Conservation (phyloP, 176 grass and related monocot genomes). For the Poa pratensis region DNA sequence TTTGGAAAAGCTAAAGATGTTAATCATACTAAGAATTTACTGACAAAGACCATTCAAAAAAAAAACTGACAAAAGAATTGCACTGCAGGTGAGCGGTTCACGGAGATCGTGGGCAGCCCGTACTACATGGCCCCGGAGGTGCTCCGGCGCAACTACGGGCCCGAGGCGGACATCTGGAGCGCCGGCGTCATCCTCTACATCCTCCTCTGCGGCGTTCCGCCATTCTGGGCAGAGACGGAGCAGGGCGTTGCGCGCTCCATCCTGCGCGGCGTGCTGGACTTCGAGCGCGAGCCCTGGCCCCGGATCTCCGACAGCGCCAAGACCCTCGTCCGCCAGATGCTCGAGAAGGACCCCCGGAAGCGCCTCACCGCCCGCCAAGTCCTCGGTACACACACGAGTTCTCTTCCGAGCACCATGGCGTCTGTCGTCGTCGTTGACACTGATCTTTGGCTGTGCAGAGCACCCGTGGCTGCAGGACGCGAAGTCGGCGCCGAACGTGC, state of each 20-base stretch:
- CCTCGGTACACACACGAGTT: slow-evolving; percentile 39
- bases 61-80: too few species aligned
- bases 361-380: slow-evolving; percentile 74
- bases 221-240: slow-evolving; percentile 77
- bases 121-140: slow-evolving; percentile 80
- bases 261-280: slow-evolving; percentile 59
- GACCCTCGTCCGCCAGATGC: slow-evolving; percentile 71
- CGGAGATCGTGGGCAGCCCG: slow-evolving; percentile 71
- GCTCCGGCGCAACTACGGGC: slow-evolving; percentile 56
- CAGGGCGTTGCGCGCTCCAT: slow-evolving; percentile 78
- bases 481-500: slow-evolving; percentile 56
- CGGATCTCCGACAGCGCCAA: slow-evolving; percentile 73
- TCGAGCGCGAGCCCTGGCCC: slow-evolving; percentile 66
- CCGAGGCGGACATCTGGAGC: slow-evolving; percentile 69
- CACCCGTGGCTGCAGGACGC: slow-evolving; percentile 83
- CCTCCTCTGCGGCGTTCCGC: slow-evolving; percentile 65
- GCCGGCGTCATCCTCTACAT: slow-evolving; percentile 74
- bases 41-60: too few species aligned
- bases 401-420: neutral
- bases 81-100: slow-evolving; percentile 55
- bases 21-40: too few species aligned
- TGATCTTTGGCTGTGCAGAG: slow-evolving; percentile 18
- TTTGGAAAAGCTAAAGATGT: too few species aligned
- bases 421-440: neutral
- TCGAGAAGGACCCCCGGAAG: slow-evolving; percentile 57